These are phyloP conservation scores for Ogataea paradorogensis DNA, from an alignment of 805 yeast species.

Conservation along the genomic window DNA sequence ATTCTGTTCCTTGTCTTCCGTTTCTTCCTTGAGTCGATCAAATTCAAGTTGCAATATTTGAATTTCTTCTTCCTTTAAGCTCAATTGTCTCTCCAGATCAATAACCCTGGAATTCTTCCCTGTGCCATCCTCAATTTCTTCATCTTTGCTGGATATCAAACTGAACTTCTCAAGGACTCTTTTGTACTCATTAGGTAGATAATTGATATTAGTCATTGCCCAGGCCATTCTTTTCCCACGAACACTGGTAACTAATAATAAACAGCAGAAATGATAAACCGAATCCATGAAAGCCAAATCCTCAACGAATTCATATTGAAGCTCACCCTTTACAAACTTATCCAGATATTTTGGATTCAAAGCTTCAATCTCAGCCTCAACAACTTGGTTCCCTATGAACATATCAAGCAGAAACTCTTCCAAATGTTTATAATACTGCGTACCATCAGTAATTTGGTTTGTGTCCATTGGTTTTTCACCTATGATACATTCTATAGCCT, in stretches of 20 bases:
- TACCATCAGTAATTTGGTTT: slow-evolving; percentile 2
- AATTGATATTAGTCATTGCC: slow-evolving; percentile 29
- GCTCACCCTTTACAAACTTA: slow-evolving; percentile 3
- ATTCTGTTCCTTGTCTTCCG: slow-evolving; percentile 9
- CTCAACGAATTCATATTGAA: slow-evolving; percentile 1
- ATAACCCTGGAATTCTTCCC: slow-evolving; percentile 8
- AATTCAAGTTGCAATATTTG: slow-evolving; percentile 7
- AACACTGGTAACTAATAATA: slow-evolving; percentile 24
- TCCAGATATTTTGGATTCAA: slow-evolving; percentile 14
- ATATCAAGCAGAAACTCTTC: slow-evolving; percentile 9
- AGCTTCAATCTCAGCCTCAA: slow-evolving; percentile 14
- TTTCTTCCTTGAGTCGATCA: slow-evolving; percentile 8
- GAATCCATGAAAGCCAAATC: slow-evolving; percentile 20
- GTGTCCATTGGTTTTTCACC: slow-evolving; percentile 19
- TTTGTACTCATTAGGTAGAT: slow-evolving; percentile 20
- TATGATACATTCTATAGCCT: slow-evolving; percentile 17
- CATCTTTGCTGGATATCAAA: slow-evolving; percentile 20
- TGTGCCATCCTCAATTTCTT: slow-evolving; percentile 13
- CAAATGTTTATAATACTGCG: slow-evolving; percentile 12
- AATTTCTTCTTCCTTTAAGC: slow-evolving; percentile 11
- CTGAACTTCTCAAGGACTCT: slow-evolving; percentile 21
- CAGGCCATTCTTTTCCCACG: slow-evolving; percentile 27
- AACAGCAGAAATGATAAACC: slow-evolving; percentile 24
- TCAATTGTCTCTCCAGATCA: slow-evolving; percentile 9
- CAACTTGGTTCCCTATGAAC: slow-evolving; percentile 17